Base-by-base conservation (phyloP, 2,329 filamentous ascomycete genomes). In the Aspergillus carbonarius region DNA sequence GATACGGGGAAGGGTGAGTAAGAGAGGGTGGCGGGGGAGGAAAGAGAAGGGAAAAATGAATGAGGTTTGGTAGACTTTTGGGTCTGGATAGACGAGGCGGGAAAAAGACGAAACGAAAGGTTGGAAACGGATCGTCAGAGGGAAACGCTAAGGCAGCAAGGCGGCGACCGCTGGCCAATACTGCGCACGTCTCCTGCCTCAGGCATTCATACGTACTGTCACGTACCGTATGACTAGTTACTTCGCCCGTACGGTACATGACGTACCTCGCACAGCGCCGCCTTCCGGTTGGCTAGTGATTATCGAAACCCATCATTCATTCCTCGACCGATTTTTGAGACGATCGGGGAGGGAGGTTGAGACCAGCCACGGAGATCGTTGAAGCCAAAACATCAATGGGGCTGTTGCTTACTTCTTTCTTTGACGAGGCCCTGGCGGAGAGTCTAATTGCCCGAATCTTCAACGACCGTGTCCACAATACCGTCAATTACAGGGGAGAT, bases 111-210 rank as follows among this genome's bases (percentile, higher is more conserved):
- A 60, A 58, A 59, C 55, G 51, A 62, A 63, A 63, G 25, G 57
- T 55, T 60, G 62, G 60, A 55, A 63, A 64, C 55, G 59, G 64
- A 65, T 62, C 60, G 54, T 63, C 62, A 64, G 50, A 54, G 54
- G 15, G 42, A 50, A 57, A 60, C 51, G 48, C 35, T 53, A 56
- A 63, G 61, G 57, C 59, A 58, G 57, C 51, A 55, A 63, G 60
- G 60, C 60, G 17, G 42, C 51, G 30, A 40, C 42, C 50, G n/a
- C 25, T 25, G 27, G 44, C 25, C 44, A 30, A 48, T 48, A 27
- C 44, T 15, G 44, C 35, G 35, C 35, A 15, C 4, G 2, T 2
- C 30, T 0, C n/a, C 1, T 27, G n/a, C 51, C 51, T 54, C 27
- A 54, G 51, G 51, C 37, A 42, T 4, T 37, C 30, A 49, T 34